Base-by-base conservation (phyloP, 306 rosid species). In the Cercis canadensis region DNA sequence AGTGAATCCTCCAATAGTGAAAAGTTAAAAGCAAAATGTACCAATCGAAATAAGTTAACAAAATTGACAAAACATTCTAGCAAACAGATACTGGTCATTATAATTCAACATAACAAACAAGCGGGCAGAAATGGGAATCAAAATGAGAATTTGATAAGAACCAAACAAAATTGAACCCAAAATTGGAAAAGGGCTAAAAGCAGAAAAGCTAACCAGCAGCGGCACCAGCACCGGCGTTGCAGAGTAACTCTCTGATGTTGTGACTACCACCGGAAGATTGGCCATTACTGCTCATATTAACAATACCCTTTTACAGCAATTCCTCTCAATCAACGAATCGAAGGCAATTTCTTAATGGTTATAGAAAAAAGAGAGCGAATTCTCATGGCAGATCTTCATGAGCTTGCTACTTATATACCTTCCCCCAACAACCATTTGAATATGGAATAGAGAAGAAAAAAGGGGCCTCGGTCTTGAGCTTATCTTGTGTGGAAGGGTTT, bases 221-320 rank as follows among this genome's bases (percentile, higher is more conserved):
- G 21, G 89, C 99, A 65, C 99, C 99, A 11, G 99, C 80, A 65
- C 87, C 87, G 54, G 95, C 99, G 81, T 86, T 71, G 79, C 82
- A 80, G 80, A 87, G 37, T 51, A 79, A 17, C 75, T 73, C 87
- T 72, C 82, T 65, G 59, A 62, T 24, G 57, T 67, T 74, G 52
- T 41, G 89, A 66, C 73, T 54, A 36, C 74, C 17, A 41, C 72
- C 80, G 51, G 79, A 78, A 57, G 78, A 46, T 67, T 82, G 67
- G 17, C 53, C 85, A 79, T 81, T 84, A 70, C 58, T 62, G 68
- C 83, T 89, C 99, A 86, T 90, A 62, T 73, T 78, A 78, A 60
- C 70, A 55, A 11, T 10, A 70, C 37, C 57, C 47, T 60, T 52
- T 13, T 4, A 47, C 61, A 24, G 62, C 63, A 82, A 66, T 8